phyloP scores from a whole-genome alignment of 2,329 filamentous ascomycete species.

The Aureobasidium sp. region DNA sequence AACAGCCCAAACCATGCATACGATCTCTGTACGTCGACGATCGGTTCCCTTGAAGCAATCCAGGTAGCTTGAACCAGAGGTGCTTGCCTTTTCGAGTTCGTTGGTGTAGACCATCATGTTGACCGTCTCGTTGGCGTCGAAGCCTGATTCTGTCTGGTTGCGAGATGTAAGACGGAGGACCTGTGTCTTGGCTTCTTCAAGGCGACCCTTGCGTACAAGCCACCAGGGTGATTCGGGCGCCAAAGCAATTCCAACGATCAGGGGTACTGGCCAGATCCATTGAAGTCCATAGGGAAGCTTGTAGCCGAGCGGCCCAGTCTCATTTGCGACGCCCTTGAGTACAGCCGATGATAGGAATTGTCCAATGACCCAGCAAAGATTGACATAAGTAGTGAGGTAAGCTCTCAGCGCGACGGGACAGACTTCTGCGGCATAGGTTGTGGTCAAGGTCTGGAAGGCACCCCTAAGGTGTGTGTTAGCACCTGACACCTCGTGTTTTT shows the following conservation, averaged over 20 bases:
- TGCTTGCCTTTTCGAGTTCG: conserved; percentile 23
- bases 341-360: conserved; percentile 42
- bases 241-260: conserved; percentile 22
- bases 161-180: conserved; percentile 12
- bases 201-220: conserved; percentile 21
- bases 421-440: conserved; percentile 62
- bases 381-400: conserved; percentile 52
- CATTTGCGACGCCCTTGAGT: conserved; percentile 20
- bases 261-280: conserved; percentile 38
- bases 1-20: conserved; percentile 22
- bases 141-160: conserved; percentile 9
- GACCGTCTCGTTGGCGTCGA: conserved; percentile 17
- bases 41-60: conserved; percentile 29
- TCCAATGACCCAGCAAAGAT: conserved; percentile 53
- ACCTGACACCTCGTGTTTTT: neutral
- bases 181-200: conserved; percentile 19
- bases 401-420: conserved; percentile 49
- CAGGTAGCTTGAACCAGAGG: conserved; percentile 23
- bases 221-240: conserved; percentile 25
- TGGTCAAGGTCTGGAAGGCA: conserved; percentile 25
- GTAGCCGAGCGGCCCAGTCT: conserved; percentile 21
- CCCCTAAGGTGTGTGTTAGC: conserved; percentile 12
- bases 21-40: conserved; percentile 28
- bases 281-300: conserved; percentile 32
- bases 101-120: conserved; percentile 19